Percentiles rank a stretch among this genome's conserved stretches.
Conservation (phyloP, 129 eudicot species). For the Artemisia tridentata region DNA sequence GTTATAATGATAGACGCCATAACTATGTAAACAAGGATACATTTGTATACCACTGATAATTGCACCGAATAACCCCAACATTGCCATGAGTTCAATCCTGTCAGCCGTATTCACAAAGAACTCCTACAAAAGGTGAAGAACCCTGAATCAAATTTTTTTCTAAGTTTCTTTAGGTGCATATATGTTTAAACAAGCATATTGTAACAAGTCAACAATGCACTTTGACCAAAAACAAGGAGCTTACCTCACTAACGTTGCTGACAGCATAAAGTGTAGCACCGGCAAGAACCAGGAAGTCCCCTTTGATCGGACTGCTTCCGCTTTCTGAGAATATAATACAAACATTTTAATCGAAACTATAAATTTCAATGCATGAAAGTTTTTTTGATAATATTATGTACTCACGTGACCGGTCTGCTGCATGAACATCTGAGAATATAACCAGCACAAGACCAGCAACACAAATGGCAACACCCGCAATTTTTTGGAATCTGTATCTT, state of each 20-base stretch:
- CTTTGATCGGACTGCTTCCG: constrained; percentile 78
- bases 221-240: not conserved
- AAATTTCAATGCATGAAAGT: too few species aligned
- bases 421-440: constrained; percentile 89
- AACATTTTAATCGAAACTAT: not conserved
- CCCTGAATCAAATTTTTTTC: not conserved
- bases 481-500: constrained; percentile 62
- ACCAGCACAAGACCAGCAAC: constrained; percentile 82
- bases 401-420: constrained; percentile 83
- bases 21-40: constrained; percentile 55
- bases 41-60: constrained; percentile 81
- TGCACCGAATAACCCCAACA: constrained; percentile 93
- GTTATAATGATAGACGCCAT: not conserved
- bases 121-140: constrained; percentile 49
- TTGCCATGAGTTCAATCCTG: constrained; percentile 87
- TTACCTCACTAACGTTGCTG: constrained; percentile 86
- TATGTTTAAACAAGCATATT: constrained; percentile 3
- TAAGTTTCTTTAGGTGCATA: not conserved
- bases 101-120: constrained; percentile 86
- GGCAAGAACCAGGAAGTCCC: constrained; percentile 77
- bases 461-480: constrained; percentile 75
- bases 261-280: constrained; percentile 92
- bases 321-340: constrained; percentile 33
- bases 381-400: constrained; percentile 5
- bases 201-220: not conserved